A percentile compares a stretch with the other conserved stretches of the same genome.
Evolutionary conservation across 2,329 filamentous ascomycete genomes (phyloP).

Genomic region (Westerdykella sp.): DNA sequence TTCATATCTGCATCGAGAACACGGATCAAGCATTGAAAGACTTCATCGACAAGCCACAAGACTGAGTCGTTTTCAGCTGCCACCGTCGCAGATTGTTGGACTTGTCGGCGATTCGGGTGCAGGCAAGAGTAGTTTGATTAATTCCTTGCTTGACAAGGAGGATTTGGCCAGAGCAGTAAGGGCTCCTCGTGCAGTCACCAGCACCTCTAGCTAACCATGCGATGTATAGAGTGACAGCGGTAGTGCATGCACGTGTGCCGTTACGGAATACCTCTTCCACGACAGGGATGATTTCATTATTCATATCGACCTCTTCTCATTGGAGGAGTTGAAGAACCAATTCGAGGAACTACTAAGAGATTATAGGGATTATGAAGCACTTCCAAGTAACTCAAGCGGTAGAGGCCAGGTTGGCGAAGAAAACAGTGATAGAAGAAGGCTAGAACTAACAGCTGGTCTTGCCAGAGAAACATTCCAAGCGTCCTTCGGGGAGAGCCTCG

Average conservation of each 20-base stretch:
- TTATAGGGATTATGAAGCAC: conserved; percentile 35
- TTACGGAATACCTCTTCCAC: conserved; percentile 44
- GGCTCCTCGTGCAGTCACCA: conserved; percentile 1
- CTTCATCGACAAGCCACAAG: conserved; percentile 31
- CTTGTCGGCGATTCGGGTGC: conserved; percentile 47
- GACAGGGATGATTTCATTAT: conserved; percentile 29
- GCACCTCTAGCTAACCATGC: conserved; percentile 3
- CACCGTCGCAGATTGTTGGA: conserved; percentile 40
- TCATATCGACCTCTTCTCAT: conserved; percentile 16
- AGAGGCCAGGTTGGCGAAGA: conserved; percentile 3
- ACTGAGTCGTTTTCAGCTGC: conserved; percentile 37
- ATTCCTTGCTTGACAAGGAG: conserved; percentile 42
- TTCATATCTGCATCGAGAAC: conserved; percentile 32
- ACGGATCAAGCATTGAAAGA: conserved; percentile 36
- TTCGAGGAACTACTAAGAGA: conserved; percentile 31
- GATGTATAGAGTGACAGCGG: conserved; percentile 40
- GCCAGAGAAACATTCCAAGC: conserved; percentile 19
- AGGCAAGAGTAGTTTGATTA: conserved; percentile 48
- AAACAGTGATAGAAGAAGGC: conserved; percentile 6
- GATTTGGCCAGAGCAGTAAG: conserved; percentile 42
- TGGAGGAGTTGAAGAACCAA: conserved; percentile 25
- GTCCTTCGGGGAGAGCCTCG: conserved; percentile 8
- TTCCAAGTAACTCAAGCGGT: conserved; percentile 12
- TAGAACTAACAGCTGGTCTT: conserved; percentile 27
- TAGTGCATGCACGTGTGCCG: conserved; percentile 45